These are phyloP conservation scores for Aspergillus pseudoterreus DNA, from an alignment of 2,329 filamentous ascomycete species.

Conservation along the genomic window DNA sequence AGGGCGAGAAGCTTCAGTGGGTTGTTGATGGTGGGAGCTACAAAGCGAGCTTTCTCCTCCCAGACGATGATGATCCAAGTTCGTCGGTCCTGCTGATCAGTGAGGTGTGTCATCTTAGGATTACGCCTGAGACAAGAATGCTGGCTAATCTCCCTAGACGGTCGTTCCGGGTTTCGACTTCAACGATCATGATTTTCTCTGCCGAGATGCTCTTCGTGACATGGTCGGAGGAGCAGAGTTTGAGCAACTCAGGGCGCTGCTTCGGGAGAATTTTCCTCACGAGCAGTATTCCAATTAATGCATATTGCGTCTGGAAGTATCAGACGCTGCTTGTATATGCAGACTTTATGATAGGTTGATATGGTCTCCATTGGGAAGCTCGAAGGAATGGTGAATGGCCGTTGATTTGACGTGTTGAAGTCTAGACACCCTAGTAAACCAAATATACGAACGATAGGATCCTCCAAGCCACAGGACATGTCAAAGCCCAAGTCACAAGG, in stretches of 20 bases:
- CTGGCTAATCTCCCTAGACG: constrained; percentile 36
- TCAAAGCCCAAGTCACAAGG: too few species aligned
- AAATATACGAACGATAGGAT: too few species aligned
- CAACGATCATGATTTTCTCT: constrained; percentile 60
- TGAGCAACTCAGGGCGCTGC: background rate
- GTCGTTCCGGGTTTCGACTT: constrained; percentile 67
- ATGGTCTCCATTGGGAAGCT: too few species aligned
- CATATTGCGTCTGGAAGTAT: too few species aligned
- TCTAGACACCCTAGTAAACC: too few species aligned
- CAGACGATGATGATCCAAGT: constrained; percentile 37
- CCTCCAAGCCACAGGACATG: too few species aligned
- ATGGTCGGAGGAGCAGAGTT: background rate
- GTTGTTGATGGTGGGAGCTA: constrained; percentile 65
- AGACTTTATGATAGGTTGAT: too few species aligned
- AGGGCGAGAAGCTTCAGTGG: constrained; percentile 64
- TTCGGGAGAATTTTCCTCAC: background rate
- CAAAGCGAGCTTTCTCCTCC: constrained; percentile 61
- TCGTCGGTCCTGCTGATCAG: constrained; percentile 59
- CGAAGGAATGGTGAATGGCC: too few species aligned
- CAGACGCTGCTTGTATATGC: too few species aligned
- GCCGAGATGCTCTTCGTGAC: background rate
- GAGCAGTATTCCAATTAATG: background rate
- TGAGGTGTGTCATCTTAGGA: constrained; percentile 42
- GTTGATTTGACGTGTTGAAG: too few species aligned
- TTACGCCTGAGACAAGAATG: background rate